Evolutionary conservation across 73 alveolate genomes (phyloP).

Genomic region (Paramecium octaurelia): DNA sequence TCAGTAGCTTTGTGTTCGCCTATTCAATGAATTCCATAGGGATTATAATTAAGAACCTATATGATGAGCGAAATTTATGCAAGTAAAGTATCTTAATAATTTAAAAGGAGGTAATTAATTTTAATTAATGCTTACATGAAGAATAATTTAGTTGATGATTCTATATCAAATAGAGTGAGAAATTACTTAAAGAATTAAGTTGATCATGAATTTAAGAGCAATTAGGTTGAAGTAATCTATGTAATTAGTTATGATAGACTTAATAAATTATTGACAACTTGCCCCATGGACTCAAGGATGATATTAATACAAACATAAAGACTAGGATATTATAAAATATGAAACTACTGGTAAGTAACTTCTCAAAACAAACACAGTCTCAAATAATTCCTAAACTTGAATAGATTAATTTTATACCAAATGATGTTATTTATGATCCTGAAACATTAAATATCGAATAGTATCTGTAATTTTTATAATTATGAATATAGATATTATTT

Average conservation of each 20-base stretch:
- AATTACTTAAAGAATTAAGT: not conserved
- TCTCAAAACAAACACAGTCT: not conserved
- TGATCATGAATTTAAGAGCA: not conserved
- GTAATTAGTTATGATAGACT: not conserved
- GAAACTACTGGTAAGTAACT: not conserved
- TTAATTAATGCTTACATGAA: conserved; percentile 16
- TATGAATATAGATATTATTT: not conserved
- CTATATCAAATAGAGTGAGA: not conserved
- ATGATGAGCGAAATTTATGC: not conserved
- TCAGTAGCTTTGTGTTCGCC: conserved; percentile 36
- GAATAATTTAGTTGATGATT: not conserved
- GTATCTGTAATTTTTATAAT: not conserved
- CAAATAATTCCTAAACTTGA: not conserved
- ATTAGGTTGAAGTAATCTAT: not conserved
- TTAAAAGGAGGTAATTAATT: not conserved
- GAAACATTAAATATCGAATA: not conserved
- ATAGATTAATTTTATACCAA: not conserved
- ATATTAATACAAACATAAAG: not conserved
- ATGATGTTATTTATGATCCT: not conserved
- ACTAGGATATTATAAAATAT: not conserved
- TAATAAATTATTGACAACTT: not conserved
- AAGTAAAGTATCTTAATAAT: not conserved
- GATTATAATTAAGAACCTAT: not conserved
- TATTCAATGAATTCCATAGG: conserved; percentile 54
- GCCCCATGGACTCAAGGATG: not conserved